These are phyloP conservation scores for Entamoeba dispar DNA, from an alignment of 208 protist species.

Conservation along the genomic window DNA sequence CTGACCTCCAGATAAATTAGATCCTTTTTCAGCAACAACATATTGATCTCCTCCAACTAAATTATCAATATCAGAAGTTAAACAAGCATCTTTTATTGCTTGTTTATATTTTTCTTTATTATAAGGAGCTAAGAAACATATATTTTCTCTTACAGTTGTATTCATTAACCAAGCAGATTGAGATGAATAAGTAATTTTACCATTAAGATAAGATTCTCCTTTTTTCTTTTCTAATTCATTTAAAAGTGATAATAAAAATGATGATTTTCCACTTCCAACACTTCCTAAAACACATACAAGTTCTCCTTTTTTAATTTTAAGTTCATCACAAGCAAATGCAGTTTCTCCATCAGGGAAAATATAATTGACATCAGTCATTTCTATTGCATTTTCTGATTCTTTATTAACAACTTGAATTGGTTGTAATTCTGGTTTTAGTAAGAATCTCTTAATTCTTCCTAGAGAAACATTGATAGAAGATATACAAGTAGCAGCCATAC, in stretches of 20 bases:
- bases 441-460: not conserved
- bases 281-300: not conserved
- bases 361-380: not conserved
- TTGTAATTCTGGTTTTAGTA: not conserved
- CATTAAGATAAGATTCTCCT: not conserved
- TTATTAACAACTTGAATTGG: not conserved
- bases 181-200: conserved; percentile 50
- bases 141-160: conserved; percentile 65
- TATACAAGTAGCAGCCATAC: not conserved
- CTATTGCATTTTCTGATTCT: not conserved
- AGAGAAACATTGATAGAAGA: not conserved
- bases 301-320: not conserved
- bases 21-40: conserved; percentile 56
- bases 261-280: not conserved
- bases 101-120: conserved; percentile 31
- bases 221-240: not conserved
- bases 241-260: not conserved
- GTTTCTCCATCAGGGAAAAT: not conserved
- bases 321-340: not conserved
- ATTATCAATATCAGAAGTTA: conserved; percentile 51
- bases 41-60: conserved; percentile 54
- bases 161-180: conserved; percentile 67
- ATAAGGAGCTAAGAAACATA: conserved; percentile 41
- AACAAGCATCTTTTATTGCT: conserved; percentile 38
- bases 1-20: conserved; percentile 57